These are phyloP conservation scores for Rhizopus delemar DNA, from an alignment of 371 early-diverging fungal genomes.

Conservation along the genomic window DNA sequence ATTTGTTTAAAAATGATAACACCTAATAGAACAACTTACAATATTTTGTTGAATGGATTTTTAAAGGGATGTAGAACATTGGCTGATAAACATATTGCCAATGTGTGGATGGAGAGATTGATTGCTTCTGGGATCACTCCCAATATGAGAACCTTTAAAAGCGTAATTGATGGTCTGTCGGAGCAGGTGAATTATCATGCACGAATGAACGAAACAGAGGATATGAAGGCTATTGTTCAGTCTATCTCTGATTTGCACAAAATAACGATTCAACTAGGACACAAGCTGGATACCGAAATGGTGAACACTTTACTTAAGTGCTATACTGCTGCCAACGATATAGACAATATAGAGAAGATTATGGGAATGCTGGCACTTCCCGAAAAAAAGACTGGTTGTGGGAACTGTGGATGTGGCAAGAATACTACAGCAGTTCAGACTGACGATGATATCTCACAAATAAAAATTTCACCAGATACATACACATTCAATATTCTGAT, in stretches of 20 bases:
- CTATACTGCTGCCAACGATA: slow-evolving; percentile 27
- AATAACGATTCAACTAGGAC: slow-evolving; percentile 20
- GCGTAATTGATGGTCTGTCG: slow-evolving; percentile 25
- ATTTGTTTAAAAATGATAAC: slow-evolving; percentile 17
- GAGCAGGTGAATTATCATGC: slow-evolving; percentile 22
- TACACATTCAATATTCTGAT: slow-evolving; percentile 35
- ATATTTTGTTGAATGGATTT: slow-evolving; percentile 28
- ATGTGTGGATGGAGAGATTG: slow-evolving; percentile 35
- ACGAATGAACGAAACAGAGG: slow-evolving; percentile 11
- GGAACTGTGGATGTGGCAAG: slow-evolving; percentile 19
- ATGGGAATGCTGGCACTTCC: slow-evolving; percentile 19
- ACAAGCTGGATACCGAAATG: slow-evolving; percentile 21
- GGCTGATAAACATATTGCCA: slow-evolving; percentile 15
- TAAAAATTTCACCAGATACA: slow-evolving; percentile 23
- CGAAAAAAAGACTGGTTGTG: slow-evolving; percentile 21
- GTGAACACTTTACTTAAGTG: slow-evolving; percentile 26
- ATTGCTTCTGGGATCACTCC: slow-evolving; percentile 26
- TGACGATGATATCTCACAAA: not conserved
- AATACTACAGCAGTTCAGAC: slow-evolving; percentile 1
- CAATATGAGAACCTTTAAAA: slow-evolving; percentile 25
- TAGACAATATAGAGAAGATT: slow-evolving; percentile 24
- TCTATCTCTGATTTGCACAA: slow-evolving; percentile 23
- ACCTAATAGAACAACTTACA: slow-evolving; percentile 30
- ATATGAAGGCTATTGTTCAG: slow-evolving; percentile 12
- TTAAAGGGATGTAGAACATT: slow-evolving; percentile 16